phyloP scores from a whole-genome alignment of 2,329 filamentous ascomycete species.

The Fusarium marasasianum region DNA sequence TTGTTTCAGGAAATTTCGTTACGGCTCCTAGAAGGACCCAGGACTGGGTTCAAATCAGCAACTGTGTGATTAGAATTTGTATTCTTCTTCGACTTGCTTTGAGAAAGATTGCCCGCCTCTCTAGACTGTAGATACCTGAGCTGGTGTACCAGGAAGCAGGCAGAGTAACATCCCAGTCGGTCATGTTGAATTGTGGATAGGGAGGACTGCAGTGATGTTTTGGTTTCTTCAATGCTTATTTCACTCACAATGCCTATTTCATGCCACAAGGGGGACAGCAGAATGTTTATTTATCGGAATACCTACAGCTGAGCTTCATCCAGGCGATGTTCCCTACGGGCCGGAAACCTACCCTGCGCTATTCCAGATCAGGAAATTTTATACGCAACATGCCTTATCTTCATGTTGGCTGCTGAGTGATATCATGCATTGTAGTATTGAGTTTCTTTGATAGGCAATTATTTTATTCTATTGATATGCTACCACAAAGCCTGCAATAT shows the following conservation, averaged over 20 bases:
- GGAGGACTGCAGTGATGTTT: rapidly evolving
- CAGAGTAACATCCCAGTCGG: not conserved
- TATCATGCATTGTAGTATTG: too few species aligned
- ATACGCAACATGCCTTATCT: not conserved
- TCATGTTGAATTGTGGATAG: not conserved
- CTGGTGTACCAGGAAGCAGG: slow-evolving; percentile 1
- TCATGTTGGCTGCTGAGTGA: too few species aligned
- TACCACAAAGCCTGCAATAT: rapidly evolving
- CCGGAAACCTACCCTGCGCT: not conserved
- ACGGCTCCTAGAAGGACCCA: not conserved
- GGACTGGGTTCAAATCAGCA: not conserved
- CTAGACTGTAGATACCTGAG: not conserved
- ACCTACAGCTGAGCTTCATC: rapidly evolving
- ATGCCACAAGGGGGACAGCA: rapidly evolving
- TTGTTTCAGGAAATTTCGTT: not conserved
- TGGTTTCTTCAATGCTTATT: not conserved
- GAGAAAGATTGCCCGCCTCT: not conserved
- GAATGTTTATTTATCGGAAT: rapidly evolving
- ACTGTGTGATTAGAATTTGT: rapidly evolving
- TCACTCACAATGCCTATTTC: too few species aligned
- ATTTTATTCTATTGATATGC: rapidly evolving
- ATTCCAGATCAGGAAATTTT: not conserved
- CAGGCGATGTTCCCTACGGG: rapidly evolving
- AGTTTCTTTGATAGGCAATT: not conserved
- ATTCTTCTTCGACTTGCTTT: not conserved